A percentile compares a stretch with the other conserved stretches of the same genome.
phyloP scores from a whole-genome alignment of 2,329 filamentous ascomycete genomes.

The Chaetothyriales sp. region DNA sequence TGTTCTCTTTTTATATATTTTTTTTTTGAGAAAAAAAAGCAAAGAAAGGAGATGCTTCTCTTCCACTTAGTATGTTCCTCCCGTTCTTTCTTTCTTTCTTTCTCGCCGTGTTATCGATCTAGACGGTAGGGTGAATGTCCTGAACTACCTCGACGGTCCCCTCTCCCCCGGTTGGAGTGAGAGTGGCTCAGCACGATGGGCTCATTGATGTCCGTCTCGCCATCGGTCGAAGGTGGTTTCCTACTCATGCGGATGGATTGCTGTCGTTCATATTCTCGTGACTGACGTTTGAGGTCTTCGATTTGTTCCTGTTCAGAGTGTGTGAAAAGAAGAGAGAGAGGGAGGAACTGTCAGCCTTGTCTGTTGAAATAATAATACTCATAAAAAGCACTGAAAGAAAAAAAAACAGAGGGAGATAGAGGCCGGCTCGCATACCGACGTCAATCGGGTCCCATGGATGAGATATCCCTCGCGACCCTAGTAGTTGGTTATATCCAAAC shows the following conservation, averaged over 20 bases:
- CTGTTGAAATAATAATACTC: neutral
- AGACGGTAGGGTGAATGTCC: slow-evolving; percentile 7
- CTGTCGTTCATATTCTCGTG: slow-evolving; percentile 33
- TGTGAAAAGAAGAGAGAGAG: neutral
- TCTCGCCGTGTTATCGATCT: slow-evolving; percentile 5
- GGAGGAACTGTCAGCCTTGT: slow-evolving; percentile 2
- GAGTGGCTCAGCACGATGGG: slow-evolving; percentile 9
- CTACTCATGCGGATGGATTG: slow-evolving; percentile 30
- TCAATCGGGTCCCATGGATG: slow-evolving; percentile 31
- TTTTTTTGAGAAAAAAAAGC: too few relatives aligned
- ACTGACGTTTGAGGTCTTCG: slow-evolving; percentile 33
- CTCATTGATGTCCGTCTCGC: slow-evolving; percentile 15
- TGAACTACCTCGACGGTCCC: neutral
- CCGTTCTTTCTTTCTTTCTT: too few relatives aligned
- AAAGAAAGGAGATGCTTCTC: too few relatives aligned
- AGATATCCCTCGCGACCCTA: slow-evolving; percentile 36
- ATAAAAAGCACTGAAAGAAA: too few relatives aligned
- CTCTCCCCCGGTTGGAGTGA: too few relatives aligned
- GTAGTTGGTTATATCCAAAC: slow-evolving; percentile 8
- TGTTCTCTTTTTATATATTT: too few relatives aligned
- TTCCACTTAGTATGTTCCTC: neutral
- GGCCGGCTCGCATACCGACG: slow-evolving; percentile 23
- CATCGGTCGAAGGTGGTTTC: slow-evolving; percentile 1
- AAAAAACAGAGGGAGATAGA: neutral
- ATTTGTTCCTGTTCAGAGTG: slow-evolving; percentile 30